These are phyloP conservation scores for Talaromyces amestolkiae DNA, from an alignment of 2,329 filamentous ascomycete species.

Conservation along the genomic window DNA sequence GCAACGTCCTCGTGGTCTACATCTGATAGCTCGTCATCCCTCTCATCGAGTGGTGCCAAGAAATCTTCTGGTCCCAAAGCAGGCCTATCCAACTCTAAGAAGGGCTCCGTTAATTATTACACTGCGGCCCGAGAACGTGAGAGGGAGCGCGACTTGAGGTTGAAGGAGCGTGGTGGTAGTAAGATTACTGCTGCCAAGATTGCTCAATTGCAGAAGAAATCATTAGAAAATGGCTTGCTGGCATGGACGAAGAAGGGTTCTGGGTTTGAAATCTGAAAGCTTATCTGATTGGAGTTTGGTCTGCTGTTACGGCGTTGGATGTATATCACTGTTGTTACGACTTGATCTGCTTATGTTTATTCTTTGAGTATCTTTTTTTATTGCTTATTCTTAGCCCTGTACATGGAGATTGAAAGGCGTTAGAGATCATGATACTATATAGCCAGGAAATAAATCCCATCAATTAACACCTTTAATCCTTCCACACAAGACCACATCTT, in stretches of 20 bases:
- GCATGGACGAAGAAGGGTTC: constrained; percentile 14
- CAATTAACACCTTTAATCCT: constrained; percentile 38
- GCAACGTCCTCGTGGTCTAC: constrained; percentile 30
- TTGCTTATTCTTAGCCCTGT: neutral
- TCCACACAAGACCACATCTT: constrained; percentile 79
- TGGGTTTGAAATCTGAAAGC: neutral
- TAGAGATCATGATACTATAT: neutral
- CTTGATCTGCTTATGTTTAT: neutral
- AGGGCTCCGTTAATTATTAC: constrained; percentile 59
- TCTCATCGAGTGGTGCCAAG: constrained; percentile 25
- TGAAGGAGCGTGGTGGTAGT: constrained; percentile 46
- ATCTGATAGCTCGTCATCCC: constrained; percentile 25
- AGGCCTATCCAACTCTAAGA: constrained; percentile 53
- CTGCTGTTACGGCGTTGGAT: neutral
- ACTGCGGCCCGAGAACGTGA: constrained; percentile 57
- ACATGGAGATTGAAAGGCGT: neutral
- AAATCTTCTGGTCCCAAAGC: constrained; percentile 30
- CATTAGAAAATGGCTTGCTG: constrained; percentile 7
- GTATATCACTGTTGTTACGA: too few species aligned
- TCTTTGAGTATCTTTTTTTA: neutral
- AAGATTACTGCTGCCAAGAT: constrained; percentile 20
- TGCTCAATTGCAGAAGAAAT: constrained; percentile 14
- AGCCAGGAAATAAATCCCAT: neutral
- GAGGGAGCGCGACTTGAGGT: constrained; percentile 54
- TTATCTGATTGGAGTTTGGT: neutral